phyloP scores from a whole-genome alignment of 2,329 filamentous ascomycete genomes.

The Helminthosporium solani region DNA sequence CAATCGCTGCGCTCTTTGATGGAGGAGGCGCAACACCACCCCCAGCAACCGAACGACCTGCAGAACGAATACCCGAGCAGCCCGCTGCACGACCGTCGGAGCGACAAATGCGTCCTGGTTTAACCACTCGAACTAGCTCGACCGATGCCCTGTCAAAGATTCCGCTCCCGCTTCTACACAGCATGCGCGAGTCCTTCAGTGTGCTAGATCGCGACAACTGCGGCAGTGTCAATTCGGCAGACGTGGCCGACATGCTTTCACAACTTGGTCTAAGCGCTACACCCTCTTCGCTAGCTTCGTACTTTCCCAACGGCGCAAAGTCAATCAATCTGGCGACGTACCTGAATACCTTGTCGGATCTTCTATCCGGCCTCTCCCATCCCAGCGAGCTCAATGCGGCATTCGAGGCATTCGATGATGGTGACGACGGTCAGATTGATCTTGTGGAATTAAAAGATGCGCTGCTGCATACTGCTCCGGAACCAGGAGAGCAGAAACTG shows the following conservation, averaged over 20 bases:
- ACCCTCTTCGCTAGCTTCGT: constrained; percentile 69
- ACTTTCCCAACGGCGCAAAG: constrained; percentile 73
- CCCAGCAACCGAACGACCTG: constrained; percentile 19
- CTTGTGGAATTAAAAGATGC: constrained; percentile 79
- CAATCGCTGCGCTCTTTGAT: constrained; percentile 42
- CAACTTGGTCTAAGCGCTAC: constrained; percentile 80
- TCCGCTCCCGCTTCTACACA: constrained; percentile 78
- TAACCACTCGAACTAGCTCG: constrained; percentile 25
- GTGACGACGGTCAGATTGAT: constrained; percentile 92
- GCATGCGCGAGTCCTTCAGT: constrained; percentile 89
- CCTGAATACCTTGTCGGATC: constrained; percentile 75
- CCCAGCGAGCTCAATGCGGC: constrained; percentile 81
- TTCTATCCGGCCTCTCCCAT: constrained; percentile 73
- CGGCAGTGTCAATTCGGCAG: constrained; percentile 76
- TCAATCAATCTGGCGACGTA: constrained; percentile 84
- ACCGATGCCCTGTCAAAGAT: constrained; percentile 62
- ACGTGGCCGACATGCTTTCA: constrained; percentile 82
- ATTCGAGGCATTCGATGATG: constrained; percentile 92
- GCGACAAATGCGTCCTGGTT: constrained; percentile 24
- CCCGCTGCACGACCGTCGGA: constrained; percentile 27
- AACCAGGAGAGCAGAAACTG: constrained; percentile 46
- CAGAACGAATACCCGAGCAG: constrained; percentile 53
- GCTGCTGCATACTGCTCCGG: constrained; percentile 76
- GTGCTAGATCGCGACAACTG: constrained; percentile 89
- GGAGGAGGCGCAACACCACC: constrained; percentile 34